These are phyloP conservation scores for Pterulicium gracile DNA, from an alignment of 1,284 basidiomycete species.

Conservation along the genomic window DNA sequence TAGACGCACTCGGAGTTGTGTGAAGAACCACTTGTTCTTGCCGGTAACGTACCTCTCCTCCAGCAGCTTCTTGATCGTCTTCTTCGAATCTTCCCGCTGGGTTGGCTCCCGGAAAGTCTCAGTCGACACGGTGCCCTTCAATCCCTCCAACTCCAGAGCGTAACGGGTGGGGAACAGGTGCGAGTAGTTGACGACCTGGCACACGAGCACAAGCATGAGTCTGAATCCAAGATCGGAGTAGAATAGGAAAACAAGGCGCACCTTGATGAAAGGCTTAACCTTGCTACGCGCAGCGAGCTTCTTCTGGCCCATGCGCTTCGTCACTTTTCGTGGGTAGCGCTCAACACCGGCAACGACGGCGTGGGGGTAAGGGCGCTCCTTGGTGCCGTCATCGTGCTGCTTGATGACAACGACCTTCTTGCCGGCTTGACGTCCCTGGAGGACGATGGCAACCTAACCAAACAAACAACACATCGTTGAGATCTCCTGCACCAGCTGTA, in stretches of 20 bases:
- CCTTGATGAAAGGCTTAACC: slow-evolving; percentile 99
- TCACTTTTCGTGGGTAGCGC: slow-evolving; percentile 93
- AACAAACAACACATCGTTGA: slow-evolving; percentile 7
- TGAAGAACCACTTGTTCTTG: slow-evolving; percentile 96
- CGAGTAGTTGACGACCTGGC: slow-evolving; percentile 85
- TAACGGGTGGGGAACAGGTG: slow-evolving; percentile 98
- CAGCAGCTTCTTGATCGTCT: slow-evolving; percentile 89
- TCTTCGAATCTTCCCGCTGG: slow-evolving; percentile 89
- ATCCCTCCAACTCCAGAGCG: slow-evolving; percentile 84
- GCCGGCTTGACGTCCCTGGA: slow-evolving; percentile 93
- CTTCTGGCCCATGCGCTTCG: slow-evolving; percentile 93
- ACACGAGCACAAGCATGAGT: neutral
- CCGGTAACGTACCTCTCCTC: slow-evolving; percentile 88
- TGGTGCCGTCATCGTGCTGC: slow-evolving; percentile 80
- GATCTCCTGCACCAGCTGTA: slow-evolving; percentile 1
- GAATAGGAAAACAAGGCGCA: slow-evolving; percentile 21
- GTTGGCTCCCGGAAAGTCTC: slow-evolving; percentile 96
- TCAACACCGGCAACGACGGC: slow-evolving; percentile 95
- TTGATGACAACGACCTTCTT: slow-evolving; percentile 90
- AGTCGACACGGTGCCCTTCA: slow-evolving; percentile 74
- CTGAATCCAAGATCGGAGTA: neutral
- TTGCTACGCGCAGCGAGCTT: slow-evolving; percentile 84
- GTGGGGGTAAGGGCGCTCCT: slow-evolving; percentile 89
- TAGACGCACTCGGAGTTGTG: slow-evolving; percentile 55
- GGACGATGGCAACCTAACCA: slow-evolving; percentile 80